These are phyloP conservation scores for Entophlyctis luteolus DNA, from an alignment of 192 early-diverging fungal genomes.

Conservation along the genomic window DNA sequence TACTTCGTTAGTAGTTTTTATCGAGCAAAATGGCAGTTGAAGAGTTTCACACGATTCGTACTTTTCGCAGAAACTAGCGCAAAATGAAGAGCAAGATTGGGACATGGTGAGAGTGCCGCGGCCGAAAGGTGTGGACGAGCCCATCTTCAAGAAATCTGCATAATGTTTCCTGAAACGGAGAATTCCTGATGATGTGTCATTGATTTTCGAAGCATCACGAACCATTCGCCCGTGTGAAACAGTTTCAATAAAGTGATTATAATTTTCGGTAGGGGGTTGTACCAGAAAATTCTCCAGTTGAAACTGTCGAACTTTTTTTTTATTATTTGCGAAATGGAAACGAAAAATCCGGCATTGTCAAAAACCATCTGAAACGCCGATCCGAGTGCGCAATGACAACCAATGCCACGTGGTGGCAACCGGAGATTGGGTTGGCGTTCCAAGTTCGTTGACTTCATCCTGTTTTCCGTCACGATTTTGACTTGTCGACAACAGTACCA, in stretches of 20 bases:
- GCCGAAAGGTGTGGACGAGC: conserved; percentile 23
- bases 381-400: not conserved
- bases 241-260: too few relatives aligned
- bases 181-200: too few relatives aligned
- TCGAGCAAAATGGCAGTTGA: not conserved
- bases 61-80: conserved; percentile 29
- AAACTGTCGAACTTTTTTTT: too few relatives aligned
- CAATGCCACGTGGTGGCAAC: not conserved
- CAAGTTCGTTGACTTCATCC: not conserved
- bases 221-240: too few relatives aligned
- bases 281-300: too few relatives aligned
- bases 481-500: not conserved
- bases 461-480: not conserved
- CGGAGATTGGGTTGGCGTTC: not conserved
- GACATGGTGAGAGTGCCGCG: conserved; percentile 38
- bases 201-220: too few relatives aligned
- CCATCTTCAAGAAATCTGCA: not conserved
- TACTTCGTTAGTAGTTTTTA: conserved; percentile 33
- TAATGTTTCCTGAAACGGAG: too few relatives aligned
- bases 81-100: conserved; percentile 33
- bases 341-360: too few relatives aligned
- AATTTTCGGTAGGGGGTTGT: too few relatives aligned
- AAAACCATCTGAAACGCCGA: too few relatives aligned
- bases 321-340: too few relatives aligned
- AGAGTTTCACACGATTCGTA: not conserved